phyloP scores from a whole-genome alignment of 1,284 basidiomycete genomes.

The Irpex sp. region DNA sequence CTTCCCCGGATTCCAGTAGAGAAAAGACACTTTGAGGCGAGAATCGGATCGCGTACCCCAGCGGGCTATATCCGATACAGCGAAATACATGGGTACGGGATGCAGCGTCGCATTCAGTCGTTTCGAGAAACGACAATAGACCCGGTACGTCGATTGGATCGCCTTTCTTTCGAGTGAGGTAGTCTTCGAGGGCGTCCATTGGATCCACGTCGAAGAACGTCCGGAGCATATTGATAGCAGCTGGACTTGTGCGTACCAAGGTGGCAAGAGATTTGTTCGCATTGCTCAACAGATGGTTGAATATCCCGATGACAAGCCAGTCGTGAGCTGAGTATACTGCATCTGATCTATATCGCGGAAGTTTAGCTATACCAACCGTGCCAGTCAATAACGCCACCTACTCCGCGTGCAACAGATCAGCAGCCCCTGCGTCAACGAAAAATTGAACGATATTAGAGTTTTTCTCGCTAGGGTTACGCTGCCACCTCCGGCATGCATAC shows the following conservation, averaged over 20 bases:
- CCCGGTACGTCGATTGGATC: not conserved
- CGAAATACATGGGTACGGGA: not conserved
- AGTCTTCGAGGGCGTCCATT: not conserved
- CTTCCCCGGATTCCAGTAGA: not conserved
- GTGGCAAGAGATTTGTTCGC: not conserved
- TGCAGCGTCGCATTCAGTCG: not conserved
- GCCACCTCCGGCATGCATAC: not conserved
- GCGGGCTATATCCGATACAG: not conserved
- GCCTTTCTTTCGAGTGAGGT: not conserved
- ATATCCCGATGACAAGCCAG: not conserved
- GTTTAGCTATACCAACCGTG: not conserved
- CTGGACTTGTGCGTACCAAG: not conserved
- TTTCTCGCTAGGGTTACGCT: not conserved
- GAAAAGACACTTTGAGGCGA: not conserved
- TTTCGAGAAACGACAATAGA: not conserved
- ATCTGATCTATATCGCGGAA: not conserved
- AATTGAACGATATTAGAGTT: not conserved
- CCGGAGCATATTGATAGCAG: not conserved
- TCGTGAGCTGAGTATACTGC: not conserved
- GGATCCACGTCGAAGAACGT: not conserved
- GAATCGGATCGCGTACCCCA: not conserved
- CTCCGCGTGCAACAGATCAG: not conserved
- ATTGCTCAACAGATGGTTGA: not conserved
- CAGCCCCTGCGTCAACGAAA: not conserved
- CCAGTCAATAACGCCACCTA: not conserved